Conservation (phyloP, 176 grass and related monocot species). For the Puccinellia tenuiflora region DNA sequence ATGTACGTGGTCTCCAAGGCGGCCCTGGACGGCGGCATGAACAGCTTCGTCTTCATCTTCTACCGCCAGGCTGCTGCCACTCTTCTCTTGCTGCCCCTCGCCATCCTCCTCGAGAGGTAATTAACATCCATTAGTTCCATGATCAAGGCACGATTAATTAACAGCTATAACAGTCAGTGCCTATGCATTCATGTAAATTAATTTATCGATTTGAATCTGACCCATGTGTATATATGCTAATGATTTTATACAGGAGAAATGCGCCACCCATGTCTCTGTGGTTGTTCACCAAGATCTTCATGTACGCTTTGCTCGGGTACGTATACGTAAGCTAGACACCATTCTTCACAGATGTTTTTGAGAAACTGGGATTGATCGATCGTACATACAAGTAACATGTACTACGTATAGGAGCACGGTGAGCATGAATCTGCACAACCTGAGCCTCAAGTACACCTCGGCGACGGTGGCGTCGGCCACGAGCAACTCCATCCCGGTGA, state of each 20-base stretch:
- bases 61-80: conserved; percentile 72
- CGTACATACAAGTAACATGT: not conserved
- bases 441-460: conserved; percentile 64
- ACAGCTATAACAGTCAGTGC: not conserved
- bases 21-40: conserved; percentile 2
- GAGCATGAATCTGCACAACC: conserved; percentile 45
- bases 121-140: not conserved
- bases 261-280: conserved; percentile 36
- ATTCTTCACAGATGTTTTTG: not conserved
- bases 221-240: not conserved
- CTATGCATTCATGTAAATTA: not conserved
- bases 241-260: conserved; percentile 33
- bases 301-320: conserved; percentile 44
- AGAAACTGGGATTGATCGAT: not conserved
- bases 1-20: conserved; percentile 7
- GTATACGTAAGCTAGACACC: not conserved
- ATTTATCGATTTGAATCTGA: not conserved
- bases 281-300: conserved; percentile 65
- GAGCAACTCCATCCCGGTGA: conserved; percentile 33
- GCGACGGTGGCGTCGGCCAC: conserved; percentile 41
- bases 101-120: conserved; percentile 42
- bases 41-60: conserved; percentile 75
- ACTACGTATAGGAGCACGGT: conserved; percentile 31
- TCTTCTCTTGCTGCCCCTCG: conserved; percentile 47
- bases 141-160: not conserved